Evolutionary conservation across 805 yeast genomes (phyloP).

Genomic region (Starmera dryadoides): DNA sequence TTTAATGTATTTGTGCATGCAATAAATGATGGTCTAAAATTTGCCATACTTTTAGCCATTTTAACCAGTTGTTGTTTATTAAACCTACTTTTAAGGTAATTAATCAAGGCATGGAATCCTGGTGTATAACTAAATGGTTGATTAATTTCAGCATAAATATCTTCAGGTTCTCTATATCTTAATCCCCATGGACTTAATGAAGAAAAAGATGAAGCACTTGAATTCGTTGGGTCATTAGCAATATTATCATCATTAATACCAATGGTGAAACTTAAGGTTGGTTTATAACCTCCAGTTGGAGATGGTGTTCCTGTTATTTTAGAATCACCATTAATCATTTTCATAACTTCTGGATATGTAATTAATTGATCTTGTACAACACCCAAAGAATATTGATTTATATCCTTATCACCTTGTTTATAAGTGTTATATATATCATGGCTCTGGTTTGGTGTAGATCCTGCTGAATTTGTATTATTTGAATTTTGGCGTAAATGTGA

Average conservation of each 20-base stretch:
- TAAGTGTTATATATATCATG: constrained; percentile 19
- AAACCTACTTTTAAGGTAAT: constrained; percentile 67
- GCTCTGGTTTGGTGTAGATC: constrained; percentile 5
- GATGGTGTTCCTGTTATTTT: neutral
- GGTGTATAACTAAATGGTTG: constrained; percentile 85
- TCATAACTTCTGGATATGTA: constrained; percentile 56
- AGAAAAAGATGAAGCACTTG: neutral
- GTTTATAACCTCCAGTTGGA: neutral
- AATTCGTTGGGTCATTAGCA: neutral
- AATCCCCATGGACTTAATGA: constrained; percentile 26
- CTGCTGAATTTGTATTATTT: constrained; percentile 2
- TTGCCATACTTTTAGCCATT: constrained; percentile 85
- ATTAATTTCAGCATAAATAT: constrained; percentile 67
- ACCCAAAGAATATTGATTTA: constrained; percentile 66
- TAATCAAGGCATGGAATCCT: constrained; percentile 77
- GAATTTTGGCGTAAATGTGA: constrained; percentile 1
- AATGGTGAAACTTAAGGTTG: constrained; percentile 20
- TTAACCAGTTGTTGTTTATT: constrained; percentile 61
- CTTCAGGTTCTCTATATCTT: constrained; percentile 58
- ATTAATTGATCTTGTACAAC: constrained; percentile 29
- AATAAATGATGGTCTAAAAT: constrained; percentile 85
- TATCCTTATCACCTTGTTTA: constrained; percentile 47
- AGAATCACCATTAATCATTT: constrained; percentile 12
- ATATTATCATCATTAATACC: constrained; percentile 16
- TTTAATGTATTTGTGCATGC: constrained; percentile 86